These are phyloP conservation scores for Ceratocystis smalleyi DNA, from an alignment of 2,329 filamentous ascomycete species.

Conservation along the genomic window DNA sequence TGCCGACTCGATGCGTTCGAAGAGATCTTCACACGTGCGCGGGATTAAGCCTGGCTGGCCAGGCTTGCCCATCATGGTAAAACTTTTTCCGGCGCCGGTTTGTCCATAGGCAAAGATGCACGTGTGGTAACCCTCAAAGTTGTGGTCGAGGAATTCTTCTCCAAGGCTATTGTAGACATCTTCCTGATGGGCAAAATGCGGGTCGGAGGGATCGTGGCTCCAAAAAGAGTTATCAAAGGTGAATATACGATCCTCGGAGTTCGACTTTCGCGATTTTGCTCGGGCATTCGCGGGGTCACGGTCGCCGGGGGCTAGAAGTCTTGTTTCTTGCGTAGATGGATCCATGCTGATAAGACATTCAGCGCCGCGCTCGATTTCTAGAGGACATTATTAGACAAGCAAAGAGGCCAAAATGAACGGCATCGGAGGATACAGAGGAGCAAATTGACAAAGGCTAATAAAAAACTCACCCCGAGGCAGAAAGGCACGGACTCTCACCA, in stretches of 20 bases:
- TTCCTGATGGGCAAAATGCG: conserved; percentile 81
- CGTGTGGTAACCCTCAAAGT: conserved; percentile 97
- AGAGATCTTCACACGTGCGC: conserved; percentile 87
- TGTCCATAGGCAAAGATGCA: conserved; percentile 98
- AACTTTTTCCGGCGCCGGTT: conserved; percentile 93
- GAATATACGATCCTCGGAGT: conserved; percentile 76
- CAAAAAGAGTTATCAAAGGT: conserved; percentile 98
- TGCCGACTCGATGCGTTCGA: conserved; percentile 71
- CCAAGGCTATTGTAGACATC: conserved; percentile 89
- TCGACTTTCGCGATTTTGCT: conserved; percentile 48
- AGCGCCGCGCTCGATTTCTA: conserved; percentile 68
- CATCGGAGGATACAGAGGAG: not conserved
- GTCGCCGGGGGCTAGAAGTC: conserved; percentile 54
- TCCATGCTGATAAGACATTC: conserved; percentile 88
- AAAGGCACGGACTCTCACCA: conserved; percentile 67
- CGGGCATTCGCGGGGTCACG: conserved; percentile 36
- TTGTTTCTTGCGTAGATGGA: conserved; percentile 70
- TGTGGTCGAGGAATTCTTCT: conserved; percentile 95
- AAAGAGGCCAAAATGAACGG: not conserved
- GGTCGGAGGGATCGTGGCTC: conserved; percentile 67
- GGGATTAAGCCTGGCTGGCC: conserved; percentile 86
- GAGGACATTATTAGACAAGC: not conserved
- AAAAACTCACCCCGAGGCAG: conserved; percentile 51
- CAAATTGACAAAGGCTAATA: not conserved
- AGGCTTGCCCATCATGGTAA: conserved; percentile 88